Percentiles rank a stretch among this genome's conserved stretches.
These are phyloP conservation scores for Oenanthe sinensis DNA, from an alignment of 129 eudicot species.

Conservation along the genomic window DNA sequence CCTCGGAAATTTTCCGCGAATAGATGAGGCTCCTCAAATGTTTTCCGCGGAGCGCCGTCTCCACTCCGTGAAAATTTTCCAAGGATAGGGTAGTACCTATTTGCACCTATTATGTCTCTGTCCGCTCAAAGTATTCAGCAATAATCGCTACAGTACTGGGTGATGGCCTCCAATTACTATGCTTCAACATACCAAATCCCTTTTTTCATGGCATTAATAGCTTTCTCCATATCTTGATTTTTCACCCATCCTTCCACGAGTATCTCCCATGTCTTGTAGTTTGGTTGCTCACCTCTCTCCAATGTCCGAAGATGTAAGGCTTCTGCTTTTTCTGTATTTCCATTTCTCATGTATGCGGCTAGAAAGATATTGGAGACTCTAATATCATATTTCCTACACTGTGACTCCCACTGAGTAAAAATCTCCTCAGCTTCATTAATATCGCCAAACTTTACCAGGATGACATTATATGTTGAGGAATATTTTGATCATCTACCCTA, in stretches of 20 bases:
- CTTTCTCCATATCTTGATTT: conserved; percentile 34
- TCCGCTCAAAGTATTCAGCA: conserved; percentile 29
- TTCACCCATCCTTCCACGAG: conserved; percentile 51
- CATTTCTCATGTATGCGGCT: conserved; percentile 45
- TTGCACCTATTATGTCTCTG: conserved; percentile 34
- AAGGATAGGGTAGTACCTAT: not conserved
- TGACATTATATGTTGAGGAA: conserved; percentile 15
- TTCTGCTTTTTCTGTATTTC: conserved; percentile 44
- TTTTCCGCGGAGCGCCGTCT: no score
- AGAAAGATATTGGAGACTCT: conserved; percentile 56
- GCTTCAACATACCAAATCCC: conserved; percentile 17
- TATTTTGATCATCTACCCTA: no score
- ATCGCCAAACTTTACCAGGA: conserved; percentile 40
- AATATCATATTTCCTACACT: conserved; percentile 42
- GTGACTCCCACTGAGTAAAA: conserved; percentile 43
- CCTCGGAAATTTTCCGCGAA: no score
- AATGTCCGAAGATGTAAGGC: conserved; percentile 34
- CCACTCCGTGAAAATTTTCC: no score
- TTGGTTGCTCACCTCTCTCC: conserved; percentile 45
- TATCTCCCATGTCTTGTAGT: conserved; percentile 64
- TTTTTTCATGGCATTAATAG: conserved; percentile 40
- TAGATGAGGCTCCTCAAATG: no score
- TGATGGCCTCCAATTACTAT: conserved; percentile 45
- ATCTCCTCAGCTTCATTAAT: conserved; percentile 41
- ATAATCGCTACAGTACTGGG: conserved; percentile 25